phyloP scores from a whole-genome alignment of 495 filamentous ascomycete species.

The Tuber aestivum region DNA sequence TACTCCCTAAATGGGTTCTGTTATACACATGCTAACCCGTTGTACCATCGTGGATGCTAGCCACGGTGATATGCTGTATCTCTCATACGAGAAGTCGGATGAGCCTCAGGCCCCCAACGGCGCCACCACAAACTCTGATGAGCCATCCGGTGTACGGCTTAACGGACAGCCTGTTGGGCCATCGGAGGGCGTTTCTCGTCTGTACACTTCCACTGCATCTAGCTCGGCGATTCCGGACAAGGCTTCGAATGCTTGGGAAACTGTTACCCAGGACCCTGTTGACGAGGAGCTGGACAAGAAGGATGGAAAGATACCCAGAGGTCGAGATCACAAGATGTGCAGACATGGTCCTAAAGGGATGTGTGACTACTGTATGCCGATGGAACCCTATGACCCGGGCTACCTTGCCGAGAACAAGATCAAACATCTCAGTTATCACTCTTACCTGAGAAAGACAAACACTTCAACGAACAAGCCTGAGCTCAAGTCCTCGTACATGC shows the following conservation, averaged over 20 bases:
- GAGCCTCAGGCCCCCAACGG: slow-evolving; percentile 32
- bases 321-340: slow-evolving; percentile 78
- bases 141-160: slow-evolving; percentile 48
- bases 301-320: slow-evolving; percentile 85
- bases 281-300: slow-evolving; percentile 80
- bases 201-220: slow-evolving; percentile 54
- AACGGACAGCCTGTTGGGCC: slow-evolving; percentile 73
- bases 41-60: slow-evolving; percentile 47
- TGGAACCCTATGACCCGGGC: slow-evolving; percentile 84
- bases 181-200: slow-evolving; percentile 60
- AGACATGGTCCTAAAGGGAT: slow-evolving; percentile 92
- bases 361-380: slow-evolving; percentile 99
- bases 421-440: slow-evolving; percentile 95
- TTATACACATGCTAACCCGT: slow-evolving; percentile 8
- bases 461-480: slow-evolving; percentile 93
- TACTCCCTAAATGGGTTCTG: slow-evolving; percentile 42
- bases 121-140: slow-evolving; percentile 39
- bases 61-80: slow-evolving; percentile 83
- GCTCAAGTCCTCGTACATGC: slow-evolving; percentile 85
- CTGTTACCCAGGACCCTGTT: slow-evolving; percentile 74
- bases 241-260: slow-evolving; percentile 83
- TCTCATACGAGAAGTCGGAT: slow-evolving; percentile 61
- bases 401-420: slow-evolving; percentile 94
- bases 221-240: slow-evolving; percentile 34
- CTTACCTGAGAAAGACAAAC: slow-evolving; percentile 89